Conservation (phyloP, 1,139 yeast genomes). For the Kurtzmaniella natalensis region DNA sequence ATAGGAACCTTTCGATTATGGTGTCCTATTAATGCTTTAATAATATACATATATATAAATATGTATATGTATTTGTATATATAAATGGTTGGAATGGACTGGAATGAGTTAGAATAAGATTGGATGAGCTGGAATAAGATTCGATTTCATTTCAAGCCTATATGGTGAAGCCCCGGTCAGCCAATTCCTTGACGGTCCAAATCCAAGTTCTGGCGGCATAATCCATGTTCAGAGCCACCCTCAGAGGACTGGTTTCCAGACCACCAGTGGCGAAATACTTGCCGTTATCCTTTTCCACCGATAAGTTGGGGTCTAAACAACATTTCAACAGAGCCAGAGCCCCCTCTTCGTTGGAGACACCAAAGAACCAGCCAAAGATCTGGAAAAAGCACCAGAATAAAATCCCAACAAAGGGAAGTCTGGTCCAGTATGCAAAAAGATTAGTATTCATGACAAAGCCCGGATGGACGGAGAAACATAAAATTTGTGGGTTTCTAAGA, state of each 20-base stretch:
- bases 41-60: no score
- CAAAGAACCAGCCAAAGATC: constrained; percentile 61
- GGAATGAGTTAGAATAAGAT: no score
- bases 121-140: no score
- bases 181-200: constrained; percentile 70
- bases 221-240: constrained; percentile 54
- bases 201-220: constrained; percentile 74
- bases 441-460: constrained; percentile 83
- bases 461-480: constrained; percentile 73
- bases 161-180: constrained; percentile 38
- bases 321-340: constrained; percentile 62
- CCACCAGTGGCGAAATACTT: constrained; percentile 36
- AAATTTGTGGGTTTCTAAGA: constrained; percentile 59
- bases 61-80: no score
- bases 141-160: constrained; percentile 3
- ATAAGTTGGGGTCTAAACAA: constrained; percentile 52
- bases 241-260: constrained; percentile 44
- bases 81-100: no score
- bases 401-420: constrained; percentile 72
- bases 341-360: constrained; percentile 71
- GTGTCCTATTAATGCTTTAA: no score
- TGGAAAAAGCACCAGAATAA: constrained; percentile 68
- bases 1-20: no score
- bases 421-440: constrained; percentile 68
- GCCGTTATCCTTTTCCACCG: constrained; percentile 29